A percentile compares a stretch with the other conserved stretches of the same genome.
Conservation (phyloP, 768 basidiomycete species). For the Russula abietina region DNA sequence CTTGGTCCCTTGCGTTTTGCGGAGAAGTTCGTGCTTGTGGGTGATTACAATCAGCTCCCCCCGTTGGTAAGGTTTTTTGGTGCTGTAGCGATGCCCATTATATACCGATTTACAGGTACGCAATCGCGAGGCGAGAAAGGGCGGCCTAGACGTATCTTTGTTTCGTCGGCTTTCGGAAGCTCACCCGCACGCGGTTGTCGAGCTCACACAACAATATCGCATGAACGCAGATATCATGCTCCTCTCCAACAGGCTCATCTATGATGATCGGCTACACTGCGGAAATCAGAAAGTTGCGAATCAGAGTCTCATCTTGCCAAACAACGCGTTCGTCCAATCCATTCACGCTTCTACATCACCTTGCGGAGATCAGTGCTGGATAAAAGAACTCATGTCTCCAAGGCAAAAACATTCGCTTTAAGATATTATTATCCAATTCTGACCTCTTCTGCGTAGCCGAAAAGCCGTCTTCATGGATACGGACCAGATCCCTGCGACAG, state of each 20-base stretch:
- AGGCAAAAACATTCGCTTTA: conserved; percentile 41
- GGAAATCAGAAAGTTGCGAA: conserved; percentile 69
- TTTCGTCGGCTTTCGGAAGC: conserved; percentile 86
- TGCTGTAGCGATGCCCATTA: neutral
- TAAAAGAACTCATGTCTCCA: conserved; percentile 55
- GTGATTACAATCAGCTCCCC: conserved; percentile 95
- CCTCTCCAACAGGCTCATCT: conserved; percentile 83
- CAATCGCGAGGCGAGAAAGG: conserved; percentile 68
- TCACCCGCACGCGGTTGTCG: conserved; percentile 79
- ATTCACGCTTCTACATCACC: conserved; percentile 40
- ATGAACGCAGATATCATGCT: conserved; percentile 98
- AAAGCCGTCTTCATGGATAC: conserved; percentile 95
- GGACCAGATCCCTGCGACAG: conserved; percentile 68
- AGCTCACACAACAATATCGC: conserved; percentile 84
- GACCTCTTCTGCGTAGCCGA: conserved; percentile 41
- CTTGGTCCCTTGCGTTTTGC: conserved; percentile 89
- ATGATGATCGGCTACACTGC: conserved; percentile 68
- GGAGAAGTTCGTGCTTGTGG: conserved; percentile 87
- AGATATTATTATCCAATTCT: neutral
- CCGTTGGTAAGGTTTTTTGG: conserved; percentile 58
- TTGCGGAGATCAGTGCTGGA: conserved; percentile 55
- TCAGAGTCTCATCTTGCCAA: conserved; percentile 49
- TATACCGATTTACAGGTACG: conserved; percentile 53
- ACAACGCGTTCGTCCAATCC: conserved; percentile 37
- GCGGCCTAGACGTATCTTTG: conserved; percentile 83